Percentiles rank a stretch among this genome's conserved stretches.
Evolutionary conservation across 495 filamentous ascomycete genomes (phyloP).

Genomic region (Pyrenopolyporus hunteri): DNA sequence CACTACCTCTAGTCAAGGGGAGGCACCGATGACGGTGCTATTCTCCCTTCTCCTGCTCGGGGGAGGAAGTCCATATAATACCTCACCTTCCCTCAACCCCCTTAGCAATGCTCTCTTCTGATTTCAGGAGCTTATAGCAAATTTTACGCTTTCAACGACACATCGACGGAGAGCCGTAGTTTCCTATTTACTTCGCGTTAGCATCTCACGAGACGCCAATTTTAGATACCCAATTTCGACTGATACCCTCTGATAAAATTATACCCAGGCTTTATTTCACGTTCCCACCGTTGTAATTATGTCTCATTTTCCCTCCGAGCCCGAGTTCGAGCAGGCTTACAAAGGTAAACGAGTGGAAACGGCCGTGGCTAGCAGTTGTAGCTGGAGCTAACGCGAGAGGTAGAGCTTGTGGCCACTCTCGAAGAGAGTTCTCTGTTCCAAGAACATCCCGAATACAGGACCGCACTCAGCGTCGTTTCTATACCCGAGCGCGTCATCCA

Average conservation of each 20-base stretch:
- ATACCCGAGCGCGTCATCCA: constrained; percentile 96
- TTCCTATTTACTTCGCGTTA: constrained; percentile 1
- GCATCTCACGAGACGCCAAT: constrained; percentile 8
- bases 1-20: constrained; percentile 2
- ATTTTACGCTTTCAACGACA: constrained; percentile 5
- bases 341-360: constrained; percentile 66
- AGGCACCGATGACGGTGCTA: constrained; percentile 37
- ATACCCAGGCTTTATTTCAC: constrained; percentile 9
- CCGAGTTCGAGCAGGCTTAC: constrained; percentile 99
- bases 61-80: constrained; percentile 24
- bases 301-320: constrained; percentile 86
- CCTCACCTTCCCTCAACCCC: constrained; percentile 8
- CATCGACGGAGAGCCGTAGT: neutral
- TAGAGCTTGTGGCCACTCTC: constrained; percentile 93
- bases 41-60: neutral
- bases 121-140: constrained; percentile 1
- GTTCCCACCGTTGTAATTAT: constrained; percentile 57
- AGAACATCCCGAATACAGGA: constrained; percentile 91
- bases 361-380: neutral
- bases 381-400: constrained; percentile 9
- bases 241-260: constrained; percentile 14
- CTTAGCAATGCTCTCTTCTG: neutral
- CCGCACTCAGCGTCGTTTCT: constrained; percentile 83
- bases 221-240: constrained; percentile 17
- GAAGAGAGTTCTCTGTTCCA: constrained; percentile 93